Evolutionary conservation across 108 stramenopile genomes (phyloP), one percentile per base, ranked within the genome.

Genomic region (Discostella pseudostelligera): DNA sequence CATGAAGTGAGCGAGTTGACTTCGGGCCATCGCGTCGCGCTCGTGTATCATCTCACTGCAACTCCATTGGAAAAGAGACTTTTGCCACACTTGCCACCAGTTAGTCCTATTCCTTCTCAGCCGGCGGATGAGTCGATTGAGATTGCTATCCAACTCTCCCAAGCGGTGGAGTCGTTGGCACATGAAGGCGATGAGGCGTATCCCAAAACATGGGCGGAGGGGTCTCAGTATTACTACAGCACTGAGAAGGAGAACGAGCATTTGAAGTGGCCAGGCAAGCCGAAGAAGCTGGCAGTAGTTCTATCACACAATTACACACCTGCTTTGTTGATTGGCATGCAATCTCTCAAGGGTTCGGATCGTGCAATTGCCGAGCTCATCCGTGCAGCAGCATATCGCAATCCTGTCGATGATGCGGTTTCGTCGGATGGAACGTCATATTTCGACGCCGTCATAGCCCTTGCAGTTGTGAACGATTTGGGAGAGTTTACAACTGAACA

Each of bases 1-100:
- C 66, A 67, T 25, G 43, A 67, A 44, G 32, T 65, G 39, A 65
- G 51, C 51, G 20, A 65, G 36, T 7, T 65, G 20, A 65, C 65
- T 13, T 65, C 39, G 11, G 65, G 65, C n/a, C 32, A 54, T 54
- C 26, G 56, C 32, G 39, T 35, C 12, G 55, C 40, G 12, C 54
- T 67, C 9, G 40, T 57, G 1, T 67, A 67, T 46, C 53, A 66
- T 43, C 50, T 66, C 0, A 65, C 63, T 56, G 53, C 65, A 0
- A 53, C 50, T 55, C 51, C 65, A 66, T 29, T 37, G 39, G 13
- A 19, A 9, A 20, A 22, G 0, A n/a, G 22, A 14, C 16, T 55
- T 12, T 37, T 55, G n/a, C 54, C 21, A 25, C 54, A 66, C 20
- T 16, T 55, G 21, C 65, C 39, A 8, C 14, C 28, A 26, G 19